A percentile compares a stretch with the other conserved stretches of the same genome.
phyloP scores from a whole-genome alignment of 345 rosid genomes.

The Capsella bursapastoris region DNA sequence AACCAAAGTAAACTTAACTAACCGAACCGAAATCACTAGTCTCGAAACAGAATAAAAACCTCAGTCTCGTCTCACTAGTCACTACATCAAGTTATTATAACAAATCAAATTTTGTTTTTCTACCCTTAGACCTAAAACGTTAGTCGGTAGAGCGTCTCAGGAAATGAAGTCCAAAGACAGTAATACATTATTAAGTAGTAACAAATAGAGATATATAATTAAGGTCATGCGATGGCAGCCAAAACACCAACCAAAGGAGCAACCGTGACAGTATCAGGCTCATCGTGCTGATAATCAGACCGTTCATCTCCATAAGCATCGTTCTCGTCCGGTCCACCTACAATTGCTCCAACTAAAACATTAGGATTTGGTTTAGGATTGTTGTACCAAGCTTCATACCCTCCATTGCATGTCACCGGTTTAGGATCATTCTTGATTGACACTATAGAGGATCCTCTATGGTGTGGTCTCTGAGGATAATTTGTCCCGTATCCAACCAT shows the following conservation, averaged over 20 bases:
- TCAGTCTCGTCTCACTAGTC: not conserved
- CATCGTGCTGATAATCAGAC: conserved; percentile 53
- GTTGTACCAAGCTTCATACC: conserved; percentile 57
- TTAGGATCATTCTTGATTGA: conserved; percentile 62
- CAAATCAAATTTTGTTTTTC: not conserved
- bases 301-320: conserved; percentile 57
- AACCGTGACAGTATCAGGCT: conserved; percentile 57
- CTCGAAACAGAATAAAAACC: not conserved
- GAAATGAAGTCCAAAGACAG: not conserved
- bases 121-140: not conserved
- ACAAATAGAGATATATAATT: conserved; percentile 10
- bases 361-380: conserved; percentile 57
- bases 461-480: conserved; percentile 84
- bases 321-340: conserved; percentile 71
- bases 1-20: not conserved
- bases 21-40: not conserved
- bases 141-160: not conserved
- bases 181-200: not conserved
- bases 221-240: conserved; percentile 51
- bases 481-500: conserved; percentile 92
- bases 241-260: conserved; percentile 72
- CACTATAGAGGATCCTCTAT: conserved; percentile 88
- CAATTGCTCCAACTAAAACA: conserved; percentile 63
- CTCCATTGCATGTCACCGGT: conserved; percentile 65
- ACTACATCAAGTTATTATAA: not conserved